These are phyloP conservation scores for Kwoniella botswanensis DNA, from an alignment of 768 basidiomycete species.

Conservation along the genomic window DNA sequence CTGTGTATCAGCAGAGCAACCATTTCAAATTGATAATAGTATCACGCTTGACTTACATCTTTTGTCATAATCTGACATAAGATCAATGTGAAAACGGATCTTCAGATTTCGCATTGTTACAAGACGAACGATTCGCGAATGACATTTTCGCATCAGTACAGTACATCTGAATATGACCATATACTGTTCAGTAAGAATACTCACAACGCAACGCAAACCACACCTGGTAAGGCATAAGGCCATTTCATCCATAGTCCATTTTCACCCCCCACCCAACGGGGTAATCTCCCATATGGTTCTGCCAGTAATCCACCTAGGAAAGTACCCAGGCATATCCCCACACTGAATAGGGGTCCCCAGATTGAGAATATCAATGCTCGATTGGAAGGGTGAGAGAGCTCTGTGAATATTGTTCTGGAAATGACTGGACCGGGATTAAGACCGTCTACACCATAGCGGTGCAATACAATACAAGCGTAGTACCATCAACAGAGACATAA, in stretches of 20 bases:
- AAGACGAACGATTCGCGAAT: no score
- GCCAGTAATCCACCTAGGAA: slow-evolving; percentile 37
- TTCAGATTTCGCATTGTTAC: no score
- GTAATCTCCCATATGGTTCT: slow-evolving; percentile 37
- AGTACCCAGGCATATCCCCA: slow-evolving; percentile 36
- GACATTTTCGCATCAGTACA: no score
- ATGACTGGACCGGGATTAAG: slow-evolving; percentile 35
- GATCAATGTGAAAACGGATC: not conserved
- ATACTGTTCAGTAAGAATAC: not conserved
- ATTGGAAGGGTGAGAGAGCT: slow-evolving; percentile 37
- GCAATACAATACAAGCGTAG: no score
- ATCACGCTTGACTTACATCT: not conserved
- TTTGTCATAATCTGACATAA: not conserved
- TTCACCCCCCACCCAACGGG: slow-evolving; percentile 36
- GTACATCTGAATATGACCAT: no score
- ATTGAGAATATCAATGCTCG: slow-evolving; percentile 43
- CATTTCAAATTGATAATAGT: no score
- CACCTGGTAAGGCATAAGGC: slow-evolving; percentile 46
- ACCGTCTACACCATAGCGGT: slow-evolving; percentile 30
- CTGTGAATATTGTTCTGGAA: slow-evolving; percentile 30
- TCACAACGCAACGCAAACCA: slow-evolving; percentile 30
- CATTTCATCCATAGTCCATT: slow-evolving; percentile 28
- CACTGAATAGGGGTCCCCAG: slow-evolving; percentile 35
- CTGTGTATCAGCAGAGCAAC: no score
- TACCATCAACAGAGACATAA: no score